Percentiles rank a stretch among this genome's conserved stretches.
Conservation (phyloP, 176 grass and related monocot species). For the Cenchrus americanus region DNA sequence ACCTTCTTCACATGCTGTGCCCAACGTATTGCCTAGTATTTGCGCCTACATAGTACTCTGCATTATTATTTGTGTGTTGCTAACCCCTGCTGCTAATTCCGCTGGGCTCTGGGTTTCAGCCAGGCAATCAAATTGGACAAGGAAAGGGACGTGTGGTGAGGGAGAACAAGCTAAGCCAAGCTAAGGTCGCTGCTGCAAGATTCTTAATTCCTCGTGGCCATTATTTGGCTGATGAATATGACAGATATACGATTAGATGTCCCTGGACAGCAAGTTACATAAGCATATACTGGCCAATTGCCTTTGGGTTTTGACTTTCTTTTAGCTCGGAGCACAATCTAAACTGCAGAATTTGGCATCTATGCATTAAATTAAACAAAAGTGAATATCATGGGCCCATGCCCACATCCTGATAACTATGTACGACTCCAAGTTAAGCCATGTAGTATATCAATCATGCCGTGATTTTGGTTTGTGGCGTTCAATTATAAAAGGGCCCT, state of each 20-base stretch:
- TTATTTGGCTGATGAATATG: slow-evolving; percentile 6
- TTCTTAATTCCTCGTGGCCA: slow-evolving; percentile 29
- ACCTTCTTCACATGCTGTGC: slow-evolving; percentile 19
- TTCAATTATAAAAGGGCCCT: not conserved
- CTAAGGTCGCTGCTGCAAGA: not conserved
- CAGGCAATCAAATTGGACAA: slow-evolving; percentile 16
- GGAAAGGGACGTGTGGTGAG: slow-evolving; percentile 28
- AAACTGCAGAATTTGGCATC: slow-evolving; percentile 13
- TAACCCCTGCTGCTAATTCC: not conserved
- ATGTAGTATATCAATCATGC: not conserved
- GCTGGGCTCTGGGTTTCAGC: slow-evolving; percentile 1
- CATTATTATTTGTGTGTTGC: slow-evolving; percentile 20
- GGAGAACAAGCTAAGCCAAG: not conserved
- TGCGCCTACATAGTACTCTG: not conserved
- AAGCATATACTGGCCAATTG: slow-evolving; percentile 13
- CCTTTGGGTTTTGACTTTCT: slow-evolving; percentile 29
- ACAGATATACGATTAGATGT: slow-evolving; percentile 23
- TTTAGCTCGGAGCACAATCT: slow-evolving; percentile 1
- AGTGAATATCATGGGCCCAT: slow-evolving; percentile 12
- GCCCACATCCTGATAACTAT: slow-evolving; percentile 41
- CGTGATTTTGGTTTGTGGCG: not conserved
- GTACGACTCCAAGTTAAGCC: not conserved
- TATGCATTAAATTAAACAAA: slow-evolving; percentile 2
- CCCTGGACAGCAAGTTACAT: slow-evolving; percentile 11
- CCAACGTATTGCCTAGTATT: not conserved